These are phyloP conservation scores for Paecilomyces fulvus DNA, from an alignment of 2,329 filamentous ascomycete genomes.

Conservation along the genomic window DNA sequence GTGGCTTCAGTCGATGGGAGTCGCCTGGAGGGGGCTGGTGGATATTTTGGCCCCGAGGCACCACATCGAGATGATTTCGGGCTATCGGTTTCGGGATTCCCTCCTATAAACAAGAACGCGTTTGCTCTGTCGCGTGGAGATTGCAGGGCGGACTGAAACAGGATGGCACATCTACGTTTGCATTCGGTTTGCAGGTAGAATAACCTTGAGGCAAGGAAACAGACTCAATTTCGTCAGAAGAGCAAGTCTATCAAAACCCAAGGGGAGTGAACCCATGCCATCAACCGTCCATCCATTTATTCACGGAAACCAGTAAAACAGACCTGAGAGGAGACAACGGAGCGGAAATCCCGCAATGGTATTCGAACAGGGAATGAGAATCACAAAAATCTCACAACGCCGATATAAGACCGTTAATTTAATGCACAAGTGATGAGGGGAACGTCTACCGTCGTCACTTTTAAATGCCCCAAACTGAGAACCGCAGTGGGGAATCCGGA, in stretches of 20 bases:
- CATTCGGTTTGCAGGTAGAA: too few relatives aligned
- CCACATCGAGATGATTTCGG: too few relatives aligned
- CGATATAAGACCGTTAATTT: background rate
- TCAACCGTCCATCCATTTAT: background rate
- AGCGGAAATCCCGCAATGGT: background rate
- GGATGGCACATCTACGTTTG: too few relatives aligned
- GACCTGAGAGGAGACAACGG: background rate
- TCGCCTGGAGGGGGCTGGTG: too few relatives aligned
- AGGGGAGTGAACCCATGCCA: background rate
- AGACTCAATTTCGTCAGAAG: background rate
- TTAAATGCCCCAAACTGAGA: background rate
- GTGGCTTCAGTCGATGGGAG: constrained; percentile 50
- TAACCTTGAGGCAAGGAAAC: background rate
- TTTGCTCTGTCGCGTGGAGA: too few relatives aligned
- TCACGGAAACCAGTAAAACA: background rate
- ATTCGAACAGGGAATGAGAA: background rate
- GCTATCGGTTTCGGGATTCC: too few relatives aligned
- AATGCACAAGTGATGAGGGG: background rate
- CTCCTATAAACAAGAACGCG: too few relatives aligned
- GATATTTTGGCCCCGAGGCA: too few relatives aligned
- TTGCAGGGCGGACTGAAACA: too few relatives aligned
- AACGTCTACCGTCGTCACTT: background rate
- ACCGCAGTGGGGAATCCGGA: background rate
- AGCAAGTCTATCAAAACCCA: background rate
- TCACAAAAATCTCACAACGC: background rate